Evolutionary conservation across 2,329 filamentous ascomycete genomes (phyloP).

Genomic region (Trichoderma pleuroti): DNA sequence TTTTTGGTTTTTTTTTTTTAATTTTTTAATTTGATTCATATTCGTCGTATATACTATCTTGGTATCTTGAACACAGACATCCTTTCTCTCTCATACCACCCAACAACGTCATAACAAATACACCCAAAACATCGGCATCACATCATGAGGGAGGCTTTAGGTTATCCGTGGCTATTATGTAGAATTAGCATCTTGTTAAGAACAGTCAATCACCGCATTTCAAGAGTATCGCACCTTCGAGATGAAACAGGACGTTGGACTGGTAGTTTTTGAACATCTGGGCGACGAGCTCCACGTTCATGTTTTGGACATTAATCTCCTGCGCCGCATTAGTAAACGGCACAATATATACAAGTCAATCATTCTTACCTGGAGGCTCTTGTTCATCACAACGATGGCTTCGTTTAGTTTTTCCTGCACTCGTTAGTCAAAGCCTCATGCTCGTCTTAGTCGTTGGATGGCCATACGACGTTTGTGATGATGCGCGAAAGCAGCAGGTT

Average conservation of each 20-base stretch:
- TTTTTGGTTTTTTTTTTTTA: neutral
- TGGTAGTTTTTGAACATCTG: conserved; percentile 99
- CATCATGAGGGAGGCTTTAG: conserved; percentile 68
- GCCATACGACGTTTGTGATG: conserved; percentile 89
- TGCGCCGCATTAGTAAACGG: conserved; percentile 34
- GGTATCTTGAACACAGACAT: neutral
- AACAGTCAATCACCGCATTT: neutral
- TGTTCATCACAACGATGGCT: conserved; percentile 88
- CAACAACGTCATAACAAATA: neutral
- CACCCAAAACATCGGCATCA: neutral
- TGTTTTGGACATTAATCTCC: conserved; percentile 98
- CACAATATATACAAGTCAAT: no score
- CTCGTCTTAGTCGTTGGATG: neutral
- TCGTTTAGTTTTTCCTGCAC: conserved; percentile 93
- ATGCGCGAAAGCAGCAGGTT: conserved; percentile 89
- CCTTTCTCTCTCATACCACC: neutral
- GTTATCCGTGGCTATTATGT: conserved; percentile 68
- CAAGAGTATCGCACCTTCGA: conserved; percentile 68
- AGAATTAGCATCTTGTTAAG: neutral
- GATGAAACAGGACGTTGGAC: conserved; percentile 92
- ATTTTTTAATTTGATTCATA: neutral
- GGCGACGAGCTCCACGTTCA: conserved; percentile 96
- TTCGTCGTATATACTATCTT: neutral
- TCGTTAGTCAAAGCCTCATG: neutral
- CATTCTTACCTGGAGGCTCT: conserved; percentile 68